Percentiles rank a stretch among this genome's conserved stretches.
These are phyloP conservation scores for Tulasnella sp. DNA, from an alignment of 768 basidiomycete genomes.

Conservation along the genomic window DNA sequence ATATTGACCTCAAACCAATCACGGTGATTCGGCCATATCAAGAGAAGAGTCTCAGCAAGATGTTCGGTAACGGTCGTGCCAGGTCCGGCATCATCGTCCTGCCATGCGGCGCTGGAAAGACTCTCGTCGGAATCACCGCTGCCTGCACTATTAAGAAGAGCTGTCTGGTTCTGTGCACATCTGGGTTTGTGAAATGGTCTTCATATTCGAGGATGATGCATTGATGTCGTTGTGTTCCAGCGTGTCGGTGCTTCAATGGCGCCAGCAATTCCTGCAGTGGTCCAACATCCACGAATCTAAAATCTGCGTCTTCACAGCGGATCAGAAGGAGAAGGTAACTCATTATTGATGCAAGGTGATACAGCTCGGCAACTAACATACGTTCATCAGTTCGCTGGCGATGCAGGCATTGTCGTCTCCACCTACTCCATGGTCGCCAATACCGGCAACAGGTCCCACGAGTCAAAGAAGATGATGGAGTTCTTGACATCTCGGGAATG, in stretches of 20 bases:
- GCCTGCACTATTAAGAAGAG: conserved; percentile 99
- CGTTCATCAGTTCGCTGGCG: conserved; percentile 69
- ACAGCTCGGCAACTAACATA: not conserved
- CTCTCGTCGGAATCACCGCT: conserved; percentile 97
- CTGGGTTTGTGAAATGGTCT: conserved; percentile 54
- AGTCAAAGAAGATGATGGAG: conserved; percentile 99
- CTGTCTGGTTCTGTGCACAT: conserved; percentile 92
- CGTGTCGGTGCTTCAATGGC: conserved; percentile 87
- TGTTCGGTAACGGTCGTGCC: conserved; percentile 99
- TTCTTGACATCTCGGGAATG: conserved; percentile 96
- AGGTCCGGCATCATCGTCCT: conserved; percentile 96
- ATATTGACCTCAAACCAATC: conserved; percentile 96
- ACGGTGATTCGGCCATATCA: conserved; percentile 98
- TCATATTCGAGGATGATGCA: not conserved
- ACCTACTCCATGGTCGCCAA: conserved; percentile 99
- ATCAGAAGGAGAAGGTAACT: conserved; percentile 85
- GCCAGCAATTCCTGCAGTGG: conserved; percentile 96
- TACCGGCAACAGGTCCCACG: conserved; percentile 96
- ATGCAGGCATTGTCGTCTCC: conserved; percentile 95
- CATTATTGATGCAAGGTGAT: not conserved
- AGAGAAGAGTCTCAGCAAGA: conserved; percentile 95
- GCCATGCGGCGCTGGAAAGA: conserved; percentile 98
- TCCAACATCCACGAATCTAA: conserved; percentile 95
- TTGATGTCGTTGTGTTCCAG: not conserved
- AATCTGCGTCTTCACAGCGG: conserved; percentile 95